phyloP scores from a whole-genome alignment of 257 asterid genomes.

The Nicotiana undulata region DNA sequence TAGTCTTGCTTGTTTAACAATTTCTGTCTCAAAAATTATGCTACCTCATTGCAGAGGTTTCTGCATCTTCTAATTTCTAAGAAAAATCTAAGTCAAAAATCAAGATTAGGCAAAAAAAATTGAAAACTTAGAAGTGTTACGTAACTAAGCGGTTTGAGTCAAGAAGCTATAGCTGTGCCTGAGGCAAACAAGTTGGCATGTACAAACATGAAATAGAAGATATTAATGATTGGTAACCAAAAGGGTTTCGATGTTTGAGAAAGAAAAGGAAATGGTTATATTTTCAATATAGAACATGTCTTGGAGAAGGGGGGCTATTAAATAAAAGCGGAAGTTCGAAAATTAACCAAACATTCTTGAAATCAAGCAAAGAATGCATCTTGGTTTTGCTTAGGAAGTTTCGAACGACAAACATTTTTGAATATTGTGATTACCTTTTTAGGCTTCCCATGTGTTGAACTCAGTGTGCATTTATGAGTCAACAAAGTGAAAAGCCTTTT shows the following conservation, averaged over 20 bases:
- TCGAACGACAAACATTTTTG: constrained; percentile 18
- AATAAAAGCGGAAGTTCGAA: not conserved
- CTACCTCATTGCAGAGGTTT: too few relatives aligned
- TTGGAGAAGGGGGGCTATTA: not conserved
- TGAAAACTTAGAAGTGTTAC: not conserved
- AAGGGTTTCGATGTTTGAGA: not conserved
- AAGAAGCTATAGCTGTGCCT: not conserved
- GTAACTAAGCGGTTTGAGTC: not conserved
- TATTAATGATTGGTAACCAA: not conserved
- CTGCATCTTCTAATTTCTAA: too few relatives aligned
- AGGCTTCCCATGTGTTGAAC: constrained; percentile 7
- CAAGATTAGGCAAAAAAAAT: not conserved
- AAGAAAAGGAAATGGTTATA: not conserved
- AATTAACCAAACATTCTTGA: constrained; percentile 12
- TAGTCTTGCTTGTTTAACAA: too few relatives aligned
- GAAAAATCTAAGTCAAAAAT: too few relatives aligned
- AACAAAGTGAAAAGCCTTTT: constrained; percentile 7
- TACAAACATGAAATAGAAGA: not conserved
- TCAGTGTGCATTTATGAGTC: constrained; percentile 19
- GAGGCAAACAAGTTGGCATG: not conserved
- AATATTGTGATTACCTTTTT: constrained; percentile 3
- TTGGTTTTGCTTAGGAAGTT: not conserved
- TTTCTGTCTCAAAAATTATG: too few relatives aligned
- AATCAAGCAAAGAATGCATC: not conserved
- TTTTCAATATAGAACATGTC: not conserved